phyloP scores from a whole-genome alignment of 1,284 basidiomycete genomes.

The Papiliotrema flavescens region DNA sequence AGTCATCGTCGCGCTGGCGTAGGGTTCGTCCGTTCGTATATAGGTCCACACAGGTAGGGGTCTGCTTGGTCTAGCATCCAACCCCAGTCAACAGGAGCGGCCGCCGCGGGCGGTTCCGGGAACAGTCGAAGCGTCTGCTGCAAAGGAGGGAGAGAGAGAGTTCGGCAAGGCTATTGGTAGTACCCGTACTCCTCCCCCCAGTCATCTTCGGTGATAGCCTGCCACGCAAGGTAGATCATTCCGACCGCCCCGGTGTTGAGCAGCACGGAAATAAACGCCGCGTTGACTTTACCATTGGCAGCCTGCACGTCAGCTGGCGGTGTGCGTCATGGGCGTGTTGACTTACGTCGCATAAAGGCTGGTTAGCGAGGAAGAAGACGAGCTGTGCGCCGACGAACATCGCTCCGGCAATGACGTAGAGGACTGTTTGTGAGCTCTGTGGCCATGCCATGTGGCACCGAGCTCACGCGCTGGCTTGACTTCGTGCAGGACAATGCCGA shows the following conservation, averaged over 20 bases:
- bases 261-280: constrained; percentile 71
- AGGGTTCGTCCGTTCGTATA: no score
- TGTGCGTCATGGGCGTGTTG: not conserved
- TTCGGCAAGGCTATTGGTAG: constrained; percentile 6
- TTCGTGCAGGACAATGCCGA: constrained; percentile 66
- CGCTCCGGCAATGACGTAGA: constrained; percentile 49
- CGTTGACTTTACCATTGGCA: constrained; percentile 65
- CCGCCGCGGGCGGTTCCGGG: no score
- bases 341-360: constrained; percentile 69
- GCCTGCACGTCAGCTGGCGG: constrained; percentile 49
- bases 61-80: no score
- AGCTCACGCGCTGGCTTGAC: constrained; percentile 59
- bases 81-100: no score
- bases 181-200: constrained; percentile 32
- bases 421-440: constrained; percentile 52
- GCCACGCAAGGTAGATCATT: constrained; percentile 73
- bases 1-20: no score
- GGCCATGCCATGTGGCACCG: not conserved
- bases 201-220: constrained; percentile 54
- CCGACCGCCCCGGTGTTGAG: constrained; percentile 60
- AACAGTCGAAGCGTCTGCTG: no score
- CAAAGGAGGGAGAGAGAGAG: no score
- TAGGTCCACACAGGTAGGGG: no score
- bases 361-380: constrained; percentile 69
- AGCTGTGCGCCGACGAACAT: constrained; percentile 72